These are phyloP conservation scores for Pichia inconspicua DNA, from an alignment of 1,139 yeast genomes.

Conservation along the genomic window DNA sequence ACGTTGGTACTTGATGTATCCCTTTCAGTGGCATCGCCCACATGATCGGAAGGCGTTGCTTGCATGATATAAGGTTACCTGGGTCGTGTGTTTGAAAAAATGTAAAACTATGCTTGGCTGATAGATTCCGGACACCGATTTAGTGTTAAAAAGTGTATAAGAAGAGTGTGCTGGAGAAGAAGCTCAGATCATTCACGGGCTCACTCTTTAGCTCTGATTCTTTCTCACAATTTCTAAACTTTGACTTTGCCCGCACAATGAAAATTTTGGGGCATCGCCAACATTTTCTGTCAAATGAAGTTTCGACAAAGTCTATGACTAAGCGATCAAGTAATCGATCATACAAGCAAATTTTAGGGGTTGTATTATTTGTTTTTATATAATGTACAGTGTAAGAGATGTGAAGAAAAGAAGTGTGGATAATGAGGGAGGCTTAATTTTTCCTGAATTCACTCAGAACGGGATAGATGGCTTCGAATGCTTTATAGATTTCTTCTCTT, in stretches of 20 bases:
- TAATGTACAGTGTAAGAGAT: background rate
- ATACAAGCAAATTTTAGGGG: background rate
- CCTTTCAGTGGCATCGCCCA: background rate
- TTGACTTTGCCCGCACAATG: background rate
- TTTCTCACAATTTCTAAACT: too few species aligned
- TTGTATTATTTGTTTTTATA: background rate
- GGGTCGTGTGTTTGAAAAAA: background rate
- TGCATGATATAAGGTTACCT: background rate
- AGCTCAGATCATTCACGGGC: background rate
- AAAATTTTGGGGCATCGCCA: background rate
- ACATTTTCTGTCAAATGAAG: too few species aligned
- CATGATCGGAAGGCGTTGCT: background rate
- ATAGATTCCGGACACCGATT: background rate
- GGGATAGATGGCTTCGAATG: conserved; percentile 96
- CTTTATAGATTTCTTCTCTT: conserved; percentile 96
- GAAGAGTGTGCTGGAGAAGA: background rate
- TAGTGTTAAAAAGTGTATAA: background rate
- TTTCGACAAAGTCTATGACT: too few species aligned
- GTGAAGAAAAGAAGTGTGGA: background rate
- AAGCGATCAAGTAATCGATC: too few species aligned
- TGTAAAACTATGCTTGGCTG: background rate
- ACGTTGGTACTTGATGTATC: background rate
- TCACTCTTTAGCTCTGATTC: background rate
- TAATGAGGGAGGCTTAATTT: conserved; percentile 31
- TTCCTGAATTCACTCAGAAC: conserved; percentile 97